A percentile compares a stretch with the other conserved stretches of the same genome.
phyloP scores from a whole-genome alignment of 495 filamentous ascomycete species.

The Xylaria cubensis region DNA sequence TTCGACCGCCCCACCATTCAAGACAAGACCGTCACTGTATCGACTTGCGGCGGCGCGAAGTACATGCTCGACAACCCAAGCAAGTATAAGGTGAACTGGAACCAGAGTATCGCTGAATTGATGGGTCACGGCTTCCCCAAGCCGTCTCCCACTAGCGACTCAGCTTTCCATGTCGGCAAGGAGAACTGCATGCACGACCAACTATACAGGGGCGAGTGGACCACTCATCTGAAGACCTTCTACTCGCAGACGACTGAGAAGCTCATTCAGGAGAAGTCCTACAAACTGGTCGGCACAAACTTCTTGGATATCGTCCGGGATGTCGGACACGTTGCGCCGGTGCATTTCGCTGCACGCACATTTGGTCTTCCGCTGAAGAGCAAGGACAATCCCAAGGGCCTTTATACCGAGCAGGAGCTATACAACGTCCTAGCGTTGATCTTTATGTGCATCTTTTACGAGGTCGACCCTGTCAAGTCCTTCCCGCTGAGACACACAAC shows the following conservation, averaged over 20 bases:
- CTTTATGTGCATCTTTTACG: conserved; percentile 60
- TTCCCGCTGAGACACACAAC: conserved; percentile 68
- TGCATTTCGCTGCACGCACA: conserved; percentile 73
- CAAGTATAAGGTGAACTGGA: conserved; percentile 72
- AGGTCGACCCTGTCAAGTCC: conserved; percentile 56
- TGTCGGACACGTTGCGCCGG: conserved; percentile 74
- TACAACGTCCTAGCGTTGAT: conserved; percentile 76
- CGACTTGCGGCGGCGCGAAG: conserved; percentile 67
- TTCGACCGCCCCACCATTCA: conserved; percentile 67
- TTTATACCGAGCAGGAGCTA: conserved; percentile 81
- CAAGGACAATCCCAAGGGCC: conserved; percentile 67
- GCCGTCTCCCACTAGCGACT: conserved; percentile 56
- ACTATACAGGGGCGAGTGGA: conserved; percentile 63
- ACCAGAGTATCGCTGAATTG: conserved; percentile 59
- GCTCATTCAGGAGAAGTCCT: conserved; percentile 69
- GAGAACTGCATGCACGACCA: conserved; percentile 64
- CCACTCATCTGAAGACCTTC: conserved; percentile 63
- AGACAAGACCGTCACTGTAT: conserved; percentile 59
- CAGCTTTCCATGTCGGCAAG: conserved; percentile 49
- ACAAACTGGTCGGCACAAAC: conserved; percentile 61
- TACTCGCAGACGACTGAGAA: conserved; percentile 70
- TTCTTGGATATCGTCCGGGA: conserved; percentile 82
- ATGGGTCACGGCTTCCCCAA: conserved; percentile 41
- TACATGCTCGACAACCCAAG: conserved; percentile 65
- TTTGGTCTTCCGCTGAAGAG: conserved; percentile 79